These are phyloP conservation scores for Trichosanthes truncata DNA, from an alignment of 306 rosid species.

Conservation along the genomic window DNA sequence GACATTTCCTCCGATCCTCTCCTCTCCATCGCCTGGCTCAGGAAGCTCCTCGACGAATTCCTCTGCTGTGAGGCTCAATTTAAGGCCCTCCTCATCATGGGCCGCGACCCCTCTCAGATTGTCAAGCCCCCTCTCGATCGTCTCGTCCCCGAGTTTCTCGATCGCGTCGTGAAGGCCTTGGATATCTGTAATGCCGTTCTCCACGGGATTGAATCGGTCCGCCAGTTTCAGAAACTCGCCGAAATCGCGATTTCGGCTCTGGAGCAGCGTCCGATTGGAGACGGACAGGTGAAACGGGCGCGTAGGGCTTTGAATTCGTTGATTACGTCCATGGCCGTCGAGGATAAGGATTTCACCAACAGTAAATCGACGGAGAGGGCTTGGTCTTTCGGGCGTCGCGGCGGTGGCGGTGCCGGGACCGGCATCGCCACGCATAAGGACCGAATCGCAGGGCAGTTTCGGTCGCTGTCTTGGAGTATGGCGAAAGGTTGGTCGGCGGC, in stretches of 20 bases:
- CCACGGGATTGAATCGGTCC: slow-evolving; percentile 61
- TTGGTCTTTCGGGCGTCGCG: slow-evolving; percentile 72
- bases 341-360: slow-evolving; percentile 42
- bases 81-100: slow-evolving; percentile 69
- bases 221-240: slow-evolving; percentile 61
- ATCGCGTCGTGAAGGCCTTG: slow-evolving; percentile 62
- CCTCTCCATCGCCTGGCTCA: slow-evolving; percentile 60
- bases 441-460: slow-evolving; percentile 22
- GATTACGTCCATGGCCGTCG: slow-evolving; percentile 37
- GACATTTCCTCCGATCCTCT: slow-evolving; percentile 31
- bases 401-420: background rate
- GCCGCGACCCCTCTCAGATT: slow-evolving; percentile 58
- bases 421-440: slow-evolving; percentile 20
- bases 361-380: slow-evolving; percentile 49
- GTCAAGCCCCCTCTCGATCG: slow-evolving; percentile 73
- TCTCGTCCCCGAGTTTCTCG: slow-evolving; percentile 62
- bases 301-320: slow-evolving; percentile 58
- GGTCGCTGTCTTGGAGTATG: slow-evolving; percentile 58
- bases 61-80: slow-evolving; percentile 91
- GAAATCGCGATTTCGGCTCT: slow-evolving; percentile 64
- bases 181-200: slow-evolving; percentile 80
- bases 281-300: slow-evolving; percentile 82
- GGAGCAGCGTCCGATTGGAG: slow-evolving; percentile 55
- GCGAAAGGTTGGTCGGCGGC: slow-evolving; percentile 80
- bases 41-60: slow-evolving; percentile 63